Percentiles rank a stretch among this genome's conserved stretches.
Evolutionary conservation across 768 basidiomycete species (phyloP).

Genomic region (Thelephora aurantiotincta): DNA sequence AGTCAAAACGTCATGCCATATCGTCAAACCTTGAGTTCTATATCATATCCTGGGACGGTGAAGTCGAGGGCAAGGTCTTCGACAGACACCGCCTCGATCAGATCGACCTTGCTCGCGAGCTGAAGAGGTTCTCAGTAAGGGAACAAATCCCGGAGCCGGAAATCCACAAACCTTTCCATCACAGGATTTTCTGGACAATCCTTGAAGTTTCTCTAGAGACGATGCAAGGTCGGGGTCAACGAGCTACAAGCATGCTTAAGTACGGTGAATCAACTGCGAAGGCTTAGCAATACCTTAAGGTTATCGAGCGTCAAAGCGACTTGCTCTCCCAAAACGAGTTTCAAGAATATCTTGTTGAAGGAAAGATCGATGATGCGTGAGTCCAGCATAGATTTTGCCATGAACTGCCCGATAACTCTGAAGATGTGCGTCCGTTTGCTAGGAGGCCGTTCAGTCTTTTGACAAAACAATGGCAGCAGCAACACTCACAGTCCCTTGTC

Average conservation of each 20-base stretch:
- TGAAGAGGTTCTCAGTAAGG: neutral
- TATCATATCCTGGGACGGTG: slow-evolving; percentile 90
- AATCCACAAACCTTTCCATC: slow-evolving; percentile 38
- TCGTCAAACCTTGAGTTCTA: slow-evolving; percentile 69
- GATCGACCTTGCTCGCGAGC: slow-evolving; percentile 19
- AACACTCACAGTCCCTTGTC: slow-evolving; percentile 61
- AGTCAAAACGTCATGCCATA: neutral
- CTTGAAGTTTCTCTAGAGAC: slow-evolving; percentile 60
- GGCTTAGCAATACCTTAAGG: slow-evolving; percentile 42
- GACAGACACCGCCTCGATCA: slow-evolving; percentile 50
- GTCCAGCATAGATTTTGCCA: slow-evolving; percentile 93
- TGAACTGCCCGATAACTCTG: slow-evolving; percentile 87
- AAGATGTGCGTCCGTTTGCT: slow-evolving; percentile 82
- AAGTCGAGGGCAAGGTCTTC: slow-evolving; percentile 92
- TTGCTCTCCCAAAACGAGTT: slow-evolving; percentile 76
- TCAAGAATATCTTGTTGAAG: slow-evolving; percentile 91
- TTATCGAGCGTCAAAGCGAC: slow-evolving; percentile 74
- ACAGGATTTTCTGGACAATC: slow-evolving; percentile 6
- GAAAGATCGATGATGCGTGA: slow-evolving; percentile 94
- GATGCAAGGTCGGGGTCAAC: slow-evolving; percentile 79
- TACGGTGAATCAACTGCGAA: neutral
- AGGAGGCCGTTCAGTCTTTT: slow-evolving; percentile 1
- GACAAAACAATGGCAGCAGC: neutral
- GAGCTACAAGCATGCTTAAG: slow-evolving; percentile 28
- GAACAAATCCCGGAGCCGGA: neutral